These are phyloP conservation scores for Suhomyces sp. DNA, from an alignment of 805 yeast genomes.

Conservation along the genomic window DNA sequence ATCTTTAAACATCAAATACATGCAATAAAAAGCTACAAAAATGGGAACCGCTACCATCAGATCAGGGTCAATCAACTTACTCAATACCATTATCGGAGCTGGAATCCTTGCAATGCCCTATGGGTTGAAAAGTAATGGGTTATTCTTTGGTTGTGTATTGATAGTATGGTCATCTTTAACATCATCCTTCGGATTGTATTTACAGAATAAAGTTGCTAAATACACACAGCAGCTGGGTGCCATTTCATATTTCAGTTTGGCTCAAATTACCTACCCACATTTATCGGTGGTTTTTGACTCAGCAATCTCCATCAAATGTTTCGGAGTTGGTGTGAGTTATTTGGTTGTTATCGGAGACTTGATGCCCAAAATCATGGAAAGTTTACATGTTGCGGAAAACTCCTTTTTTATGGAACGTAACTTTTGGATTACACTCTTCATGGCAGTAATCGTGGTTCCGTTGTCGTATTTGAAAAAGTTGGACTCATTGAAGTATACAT, in stretches of 20 bases:
- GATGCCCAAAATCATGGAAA: slow-evolving; percentile 57
- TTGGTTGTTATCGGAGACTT: slow-evolving; percentile 75
- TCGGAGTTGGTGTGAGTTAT: slow-evolving; percentile 73
- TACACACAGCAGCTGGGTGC: slow-evolving; percentile 43
- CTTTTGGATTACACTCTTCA: slow-evolving; percentile 54
- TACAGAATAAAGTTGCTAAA: slow-evolving; percentile 61
- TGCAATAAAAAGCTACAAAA: neutral
- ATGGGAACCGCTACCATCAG: slow-evolving; percentile 19
- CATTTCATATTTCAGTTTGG: slow-evolving; percentile 45
- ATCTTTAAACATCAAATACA: neutral
- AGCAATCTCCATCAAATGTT: slow-evolving; percentile 74
- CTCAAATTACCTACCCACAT: slow-evolving; percentile 66
- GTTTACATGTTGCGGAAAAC: slow-evolving; percentile 26
- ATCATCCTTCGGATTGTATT: slow-evolving; percentile 65
- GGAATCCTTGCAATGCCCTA: slow-evolving; percentile 76
- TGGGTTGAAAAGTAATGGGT: slow-evolving; percentile 68
- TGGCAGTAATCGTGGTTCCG: slow-evolving; percentile 58
- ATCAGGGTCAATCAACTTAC: slow-evolving; percentile 50
- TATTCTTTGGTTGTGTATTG: slow-evolving; percentile 54
- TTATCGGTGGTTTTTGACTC: slow-evolving; percentile 68
- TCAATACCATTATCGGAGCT: slow-evolving; percentile 80
- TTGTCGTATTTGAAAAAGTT: slow-evolving; percentile 58
- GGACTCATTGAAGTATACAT: slow-evolving; percentile 69
- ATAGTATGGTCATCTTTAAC: slow-evolving; percentile 62
- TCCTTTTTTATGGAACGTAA: slow-evolving; percentile 35